Evolutionary conservation across 169 alveolate species (phyloP), one percentile per base, ranked within the genome.

Genomic region (Plasmodium knowlesi): DNA sequence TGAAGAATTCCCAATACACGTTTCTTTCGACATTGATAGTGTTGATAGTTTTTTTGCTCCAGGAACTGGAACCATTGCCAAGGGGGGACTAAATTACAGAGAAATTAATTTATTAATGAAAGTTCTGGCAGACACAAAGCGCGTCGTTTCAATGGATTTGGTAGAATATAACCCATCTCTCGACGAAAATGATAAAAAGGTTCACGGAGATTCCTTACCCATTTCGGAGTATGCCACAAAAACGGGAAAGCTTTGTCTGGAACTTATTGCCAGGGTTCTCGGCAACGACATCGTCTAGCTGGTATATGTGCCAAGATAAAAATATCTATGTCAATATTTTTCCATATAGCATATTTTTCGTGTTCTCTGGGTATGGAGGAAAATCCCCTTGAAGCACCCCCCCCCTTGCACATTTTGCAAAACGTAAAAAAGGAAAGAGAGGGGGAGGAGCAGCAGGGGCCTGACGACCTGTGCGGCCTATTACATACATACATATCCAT

Each of bases 11-110:
- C 96, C 97, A 16, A 71, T 95, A 32, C 94, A 92, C 57, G 37
- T 92, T 5, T 90, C 96, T 4, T 30, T 92, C 32, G 97, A 95
- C 57, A 82, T 95, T 8, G 97, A 95, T 83, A 91, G 95, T 53
- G 85, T 79, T 25, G 97, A 95, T 53, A 82, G 89, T 30, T 6
- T 82, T 4, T 79, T 37, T 16, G 97, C 96, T 0, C 96, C 96
- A 5, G 97, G 96, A 78, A 95, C 97, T 2, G 97, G 97, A 8
- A 95, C 97, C 9, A 71, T 82, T 28, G 92, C 93, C 16, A 78
- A 80, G 50, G 97, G 97, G 0, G 97, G 97, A 12, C 84, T 95
- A 74, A 95, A 39, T 70, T 92, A 95, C 67, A 79, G 95, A 46
- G 96, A 92, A 83, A 90, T 73, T 16, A 71, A 92, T 82, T 92